phyloP scores from a whole-genome alignment of 306 rosid species.

The Macrotyloma uniflorum region DNA sequence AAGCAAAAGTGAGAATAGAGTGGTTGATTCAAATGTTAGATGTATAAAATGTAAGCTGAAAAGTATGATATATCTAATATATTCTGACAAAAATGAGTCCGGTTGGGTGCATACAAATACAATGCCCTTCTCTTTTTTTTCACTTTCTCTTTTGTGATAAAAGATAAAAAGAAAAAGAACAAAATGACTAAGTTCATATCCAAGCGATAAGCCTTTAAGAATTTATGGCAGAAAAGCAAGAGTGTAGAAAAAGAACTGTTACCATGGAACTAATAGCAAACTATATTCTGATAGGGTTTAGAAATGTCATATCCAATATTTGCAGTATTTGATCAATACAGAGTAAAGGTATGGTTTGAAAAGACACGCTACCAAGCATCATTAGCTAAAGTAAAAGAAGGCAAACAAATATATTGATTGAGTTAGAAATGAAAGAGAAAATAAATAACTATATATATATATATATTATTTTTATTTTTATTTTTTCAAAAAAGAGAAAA shows the following conservation, averaged over 20 bases:
- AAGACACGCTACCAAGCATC: too few species aligned
- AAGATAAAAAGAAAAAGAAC: background rate
- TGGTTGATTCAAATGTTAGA: slow-evolving; percentile 18
- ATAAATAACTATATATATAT: too few species aligned
- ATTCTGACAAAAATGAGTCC: background rate
- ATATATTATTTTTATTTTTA: too few species aligned
- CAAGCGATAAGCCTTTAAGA: too few species aligned
- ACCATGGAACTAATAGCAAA: background rate
- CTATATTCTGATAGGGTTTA: background rate
- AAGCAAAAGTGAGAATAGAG: background rate
- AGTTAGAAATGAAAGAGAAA: too few species aligned
- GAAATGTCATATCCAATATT: background rate
- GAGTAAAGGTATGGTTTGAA: background rate
- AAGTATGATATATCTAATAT: background rate
- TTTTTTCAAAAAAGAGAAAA: too few species aligned
- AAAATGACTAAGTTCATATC: background rate
- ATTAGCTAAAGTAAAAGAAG: too few species aligned
- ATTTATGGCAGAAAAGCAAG: too few species aligned
- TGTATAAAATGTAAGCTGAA: slow-evolving; percentile 6
- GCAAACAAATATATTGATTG: too few species aligned
- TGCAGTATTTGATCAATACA: too few species aligned
- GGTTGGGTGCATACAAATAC: background rate
- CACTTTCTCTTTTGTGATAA: background rate
- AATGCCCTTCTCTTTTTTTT: background rate
- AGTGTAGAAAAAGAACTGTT: too few species aligned